Percentiles rank a stretch among this genome's conserved stretches.
Conservation (phyloP, 2,329 filamentous ascomycete species). For the Penicillium sp. region DNA sequence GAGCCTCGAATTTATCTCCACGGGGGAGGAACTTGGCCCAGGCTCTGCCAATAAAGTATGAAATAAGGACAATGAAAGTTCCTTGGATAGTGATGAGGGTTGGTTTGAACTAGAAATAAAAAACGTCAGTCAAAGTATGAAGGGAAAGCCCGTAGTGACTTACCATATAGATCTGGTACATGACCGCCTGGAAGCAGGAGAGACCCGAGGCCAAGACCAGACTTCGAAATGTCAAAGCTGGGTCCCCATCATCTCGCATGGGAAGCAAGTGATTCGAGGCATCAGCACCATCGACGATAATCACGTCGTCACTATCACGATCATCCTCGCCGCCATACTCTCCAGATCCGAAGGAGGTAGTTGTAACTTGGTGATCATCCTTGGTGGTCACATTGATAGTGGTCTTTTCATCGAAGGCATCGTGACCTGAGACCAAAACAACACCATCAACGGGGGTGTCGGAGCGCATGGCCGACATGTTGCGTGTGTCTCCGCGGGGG, state of each 20-base stretch:
- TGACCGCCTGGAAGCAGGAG: constrained; percentile 54
- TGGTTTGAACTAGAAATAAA: constrained; percentile 50
- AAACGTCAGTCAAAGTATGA: neutral
- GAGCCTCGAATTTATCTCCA: constrained; percentile 50
- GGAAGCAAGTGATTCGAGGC: constrained; percentile 51
- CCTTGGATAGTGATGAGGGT: constrained; percentile 50
- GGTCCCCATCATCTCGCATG: constrained; percentile 54
- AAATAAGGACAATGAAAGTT: constrained; percentile 58
- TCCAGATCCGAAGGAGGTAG: neutral
- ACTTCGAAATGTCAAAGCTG: constrained; percentile 53
- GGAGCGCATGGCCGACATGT: constrained; percentile 1
- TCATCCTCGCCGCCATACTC: neutral
- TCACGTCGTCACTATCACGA: constrained; percentile 27
- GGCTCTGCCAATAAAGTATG: constrained; percentile 54
- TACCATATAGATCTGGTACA: constrained; percentile 56
- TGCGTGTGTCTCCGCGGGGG: neutral
- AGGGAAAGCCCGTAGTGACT: constrained; percentile 12
- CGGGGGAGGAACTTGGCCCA: constrained; percentile 52
- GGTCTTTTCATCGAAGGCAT: constrained; percentile 1
- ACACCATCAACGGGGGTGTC: neutral
- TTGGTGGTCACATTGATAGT: neutral
- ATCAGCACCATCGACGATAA: constrained; percentile 55
- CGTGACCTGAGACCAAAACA: neutral
- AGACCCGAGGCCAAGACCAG: constrained; percentile 51
- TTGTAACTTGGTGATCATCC: neutral